Percentiles rank a stretch among this genome's conserved stretches.
Evolutionary conservation across 2,329 filamentous ascomycete species (phyloP).

Genomic region (Curvularia lunata): DNA sequence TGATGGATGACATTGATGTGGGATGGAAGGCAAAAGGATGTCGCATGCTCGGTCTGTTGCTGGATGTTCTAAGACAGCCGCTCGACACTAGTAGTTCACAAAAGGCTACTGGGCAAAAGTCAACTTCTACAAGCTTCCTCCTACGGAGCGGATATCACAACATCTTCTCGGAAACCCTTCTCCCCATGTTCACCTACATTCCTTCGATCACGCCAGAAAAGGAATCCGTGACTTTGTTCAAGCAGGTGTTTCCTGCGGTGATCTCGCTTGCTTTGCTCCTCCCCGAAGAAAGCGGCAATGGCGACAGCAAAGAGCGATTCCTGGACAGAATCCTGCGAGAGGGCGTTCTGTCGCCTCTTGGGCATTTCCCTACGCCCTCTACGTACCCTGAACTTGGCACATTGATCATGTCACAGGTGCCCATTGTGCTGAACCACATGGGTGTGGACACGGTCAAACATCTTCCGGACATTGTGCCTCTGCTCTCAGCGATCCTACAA

Average conservation of each 20-base stretch:
- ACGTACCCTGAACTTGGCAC: slow-evolving; percentile 65
- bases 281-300: slow-evolving; percentile 15
- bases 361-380: slow-evolving; percentile 58
- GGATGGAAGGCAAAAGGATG: slow-evolving; percentile 64
- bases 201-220: slow-evolving; percentile 77
- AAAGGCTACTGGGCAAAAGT: slow-evolving; percentile 27
- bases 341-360: slow-evolving; percentile 54
- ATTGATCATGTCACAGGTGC: slow-evolving; percentile 61
- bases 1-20: slow-evolving; percentile 68
- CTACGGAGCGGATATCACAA: slow-evolving; percentile 61
- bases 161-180: slow-evolving; percentile 72
- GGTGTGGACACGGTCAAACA: slow-evolving; percentile 71
- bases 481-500: slow-evolving; percentile 68
- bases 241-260: slow-evolving; percentile 70
- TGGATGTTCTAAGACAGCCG: slow-evolving; percentile 50
- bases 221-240: slow-evolving; percentile 70
- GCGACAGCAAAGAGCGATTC: slow-evolving; percentile 27
- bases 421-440: slow-evolving; percentile 61
- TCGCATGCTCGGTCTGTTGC: slow-evolving; percentile 60
- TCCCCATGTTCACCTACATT: slow-evolving; percentile 76
- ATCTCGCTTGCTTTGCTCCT: slow-evolving; percentile 57
- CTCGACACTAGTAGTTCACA: not conserved
- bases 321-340: slow-evolving; percentile 55
- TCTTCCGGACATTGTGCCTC: slow-evolving; percentile 71
- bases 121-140: slow-evolving; percentile 60